Evolutionary conservation across 2,329 filamentous ascomycete genomes (phyloP).

Genomic region (Exophiala dermatitidis): DNA sequence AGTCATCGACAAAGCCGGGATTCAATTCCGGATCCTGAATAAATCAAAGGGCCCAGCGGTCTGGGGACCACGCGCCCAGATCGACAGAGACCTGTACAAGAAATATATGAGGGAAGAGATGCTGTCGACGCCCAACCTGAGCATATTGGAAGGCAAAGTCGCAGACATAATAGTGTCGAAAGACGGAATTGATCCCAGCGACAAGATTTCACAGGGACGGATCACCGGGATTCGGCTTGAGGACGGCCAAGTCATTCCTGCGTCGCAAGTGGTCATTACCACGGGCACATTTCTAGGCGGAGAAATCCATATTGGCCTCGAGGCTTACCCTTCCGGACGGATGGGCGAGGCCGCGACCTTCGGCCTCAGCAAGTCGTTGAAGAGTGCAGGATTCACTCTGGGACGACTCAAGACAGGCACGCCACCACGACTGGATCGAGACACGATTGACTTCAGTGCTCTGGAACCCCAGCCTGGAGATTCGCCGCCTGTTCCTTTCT

Average conservation of each 20-base stretch:
- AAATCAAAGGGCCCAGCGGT: conserved; percentile 86
- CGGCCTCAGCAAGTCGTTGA: conserved; percentile 82
- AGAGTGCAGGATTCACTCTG: conserved; percentile 78
- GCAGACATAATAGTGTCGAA: conserved; percentile 78
- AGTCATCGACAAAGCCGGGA: conserved; percentile 84
- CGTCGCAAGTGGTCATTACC: conserved; percentile 81
- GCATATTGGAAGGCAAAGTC: conserved; percentile 76
- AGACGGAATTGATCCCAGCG: conserved; percentile 38
- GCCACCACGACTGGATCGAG: conserved; percentile 74
- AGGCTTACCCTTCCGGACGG: conserved; percentile 76
- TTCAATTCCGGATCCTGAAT: conserved; percentile 91
- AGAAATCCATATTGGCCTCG: conserved; percentile 90
- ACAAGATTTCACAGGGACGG: conserved; percentile 53
- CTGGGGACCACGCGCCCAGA: conserved; percentile 94
- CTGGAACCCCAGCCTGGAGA: conserved; percentile 74
- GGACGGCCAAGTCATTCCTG: conserved; percentile 73
- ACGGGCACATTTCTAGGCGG: conserved; percentile 93
- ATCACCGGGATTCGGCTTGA: conserved; percentile 83
- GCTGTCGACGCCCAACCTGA: conserved; percentile 66
- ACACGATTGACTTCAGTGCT: conserved; percentile 68
- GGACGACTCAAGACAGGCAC: conserved; percentile 94
- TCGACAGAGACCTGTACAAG: conserved; percentile 83
- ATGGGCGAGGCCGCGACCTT: conserved; percentile 92
- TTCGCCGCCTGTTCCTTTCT: conserved; percentile 80
- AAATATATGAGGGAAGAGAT: conserved; percentile 87